phyloP scores from a whole-genome alignment of 2,329 filamentous ascomycete genomes.

The Beauveria sp. region DNA sequence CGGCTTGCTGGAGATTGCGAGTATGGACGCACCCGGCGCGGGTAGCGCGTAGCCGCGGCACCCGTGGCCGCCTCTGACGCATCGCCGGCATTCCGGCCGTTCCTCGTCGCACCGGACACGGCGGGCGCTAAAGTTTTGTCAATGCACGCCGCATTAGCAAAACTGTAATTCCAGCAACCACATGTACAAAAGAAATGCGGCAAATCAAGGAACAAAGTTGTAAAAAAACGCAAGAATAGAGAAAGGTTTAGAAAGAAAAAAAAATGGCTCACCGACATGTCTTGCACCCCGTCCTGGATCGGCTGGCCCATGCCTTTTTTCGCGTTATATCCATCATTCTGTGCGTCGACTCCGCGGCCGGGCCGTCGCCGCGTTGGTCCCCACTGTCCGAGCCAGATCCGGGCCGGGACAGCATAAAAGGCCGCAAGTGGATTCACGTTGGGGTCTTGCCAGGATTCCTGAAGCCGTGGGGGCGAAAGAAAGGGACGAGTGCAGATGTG shows the following conservation, averaged over 20 bases:
- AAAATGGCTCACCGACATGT: background rate
- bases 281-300: background rate
- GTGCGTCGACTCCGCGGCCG: background rate
- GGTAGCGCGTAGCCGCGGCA: background rate
- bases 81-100: background rate
- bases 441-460: background rate
- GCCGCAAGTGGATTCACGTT: background rate
- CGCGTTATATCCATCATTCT: background rate
- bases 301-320: background rate
- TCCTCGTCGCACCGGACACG: background rate
- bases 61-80: background rate
- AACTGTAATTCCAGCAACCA: no score
- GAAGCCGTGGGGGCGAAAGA: background rate
- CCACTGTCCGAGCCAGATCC: background rate
- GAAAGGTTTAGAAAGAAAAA: background rate
- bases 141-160: background rate
- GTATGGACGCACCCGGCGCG: background rate
- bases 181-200: no score
- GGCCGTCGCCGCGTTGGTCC: background rate
- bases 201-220: background rate
- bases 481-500: no score
- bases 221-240: no score
- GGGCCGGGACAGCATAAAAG: background rate
- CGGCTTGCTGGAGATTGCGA: background rate
- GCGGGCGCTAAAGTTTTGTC: background rate